Conservation (phyloP, 2,329 filamentous ascomycete species). For the Cyphellophora attinorum region DNA sequence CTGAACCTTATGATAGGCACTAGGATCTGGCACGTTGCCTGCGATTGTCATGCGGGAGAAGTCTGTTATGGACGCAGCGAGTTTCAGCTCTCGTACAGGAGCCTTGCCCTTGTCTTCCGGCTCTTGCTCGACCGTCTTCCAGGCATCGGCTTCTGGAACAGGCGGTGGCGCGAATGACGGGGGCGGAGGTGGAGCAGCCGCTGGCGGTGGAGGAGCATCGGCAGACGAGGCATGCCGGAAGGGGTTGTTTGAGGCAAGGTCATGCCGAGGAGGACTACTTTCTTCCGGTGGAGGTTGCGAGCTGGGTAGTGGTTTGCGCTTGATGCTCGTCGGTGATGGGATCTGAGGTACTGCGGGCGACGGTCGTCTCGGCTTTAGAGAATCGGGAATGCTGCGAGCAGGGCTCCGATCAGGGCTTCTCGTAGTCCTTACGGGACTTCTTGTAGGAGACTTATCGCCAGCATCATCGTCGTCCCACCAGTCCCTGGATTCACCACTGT, state of each 20-base stretch:
- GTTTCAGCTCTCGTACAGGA: background rate
- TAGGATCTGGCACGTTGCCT: background rate
- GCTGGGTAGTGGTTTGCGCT: slow-evolving; percentile 13
- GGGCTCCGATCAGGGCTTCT: slow-evolving; percentile 1
- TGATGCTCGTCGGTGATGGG: slow-evolving; percentile 5
- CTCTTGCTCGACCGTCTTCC: background rate
- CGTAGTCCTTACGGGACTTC: slow-evolving; percentile 7
- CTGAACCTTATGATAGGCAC: background rate
- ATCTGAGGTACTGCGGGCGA: slow-evolving; percentile 2
- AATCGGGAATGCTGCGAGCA: background rate
- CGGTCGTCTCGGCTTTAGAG: slow-evolving; percentile 2
- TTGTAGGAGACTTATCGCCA: slow-evolving; percentile 6
- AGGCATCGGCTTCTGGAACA: background rate
- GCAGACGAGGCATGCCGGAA: slow-evolving; percentile 14
- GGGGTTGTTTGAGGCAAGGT: slow-evolving; percentile 18
- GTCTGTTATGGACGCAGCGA: background rate
- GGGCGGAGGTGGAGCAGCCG: background rate
- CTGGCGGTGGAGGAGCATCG: background rate
- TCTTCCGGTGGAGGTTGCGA: slow-evolving; percentile 4
- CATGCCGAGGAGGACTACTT: background rate
- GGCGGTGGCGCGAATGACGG: background rate
- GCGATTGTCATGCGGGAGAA: slow-evolving; percentile 1
- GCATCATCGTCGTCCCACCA: slow-evolving; percentile 18
- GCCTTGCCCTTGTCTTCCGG: slow-evolving; percentile 1
- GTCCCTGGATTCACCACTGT: slow-evolving; percentile 18